Conservation (phyloP, 169 alveolate species). For the Babesia ovis region DNA sequence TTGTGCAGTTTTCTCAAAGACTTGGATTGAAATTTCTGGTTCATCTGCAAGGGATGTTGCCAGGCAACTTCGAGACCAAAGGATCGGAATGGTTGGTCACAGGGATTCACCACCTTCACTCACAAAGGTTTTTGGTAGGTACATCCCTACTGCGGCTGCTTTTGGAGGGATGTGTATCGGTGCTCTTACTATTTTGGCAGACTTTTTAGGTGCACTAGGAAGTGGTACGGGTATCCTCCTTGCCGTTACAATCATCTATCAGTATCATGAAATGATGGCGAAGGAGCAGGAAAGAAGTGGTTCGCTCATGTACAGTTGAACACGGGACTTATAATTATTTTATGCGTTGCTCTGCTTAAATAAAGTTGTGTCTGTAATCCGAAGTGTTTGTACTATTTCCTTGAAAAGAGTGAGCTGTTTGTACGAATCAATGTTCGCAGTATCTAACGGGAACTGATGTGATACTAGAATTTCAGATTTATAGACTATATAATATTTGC, state of each 20-base stretch:
- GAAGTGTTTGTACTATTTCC: constrained; percentile 15
- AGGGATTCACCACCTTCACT: constrained; percentile 82
- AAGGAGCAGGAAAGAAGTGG: constrained; percentile 94
- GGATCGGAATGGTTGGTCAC: constrained; percentile 84
- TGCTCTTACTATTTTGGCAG: constrained; percentile 97
- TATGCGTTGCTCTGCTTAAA: constrained; percentile 11
- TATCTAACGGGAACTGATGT: constrained; percentile 48
- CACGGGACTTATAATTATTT: background rate
- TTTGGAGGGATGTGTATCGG: constrained; percentile 99
- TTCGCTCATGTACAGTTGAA: constrained; percentile 72
- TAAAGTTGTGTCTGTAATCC: constrained; percentile 26
- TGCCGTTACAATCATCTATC: constrained; percentile 98
- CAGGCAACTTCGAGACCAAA: constrained; percentile 97
- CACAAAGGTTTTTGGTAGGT: constrained; percentile 81
- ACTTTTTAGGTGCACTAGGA: constrained; percentile 99
- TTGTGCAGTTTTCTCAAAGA: constrained; percentile 99
- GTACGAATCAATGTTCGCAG: background rate
- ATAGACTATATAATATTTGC: constrained; percentile 15
- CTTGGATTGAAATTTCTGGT: constrained; percentile 99
- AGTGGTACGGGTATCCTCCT: constrained; percentile 98
- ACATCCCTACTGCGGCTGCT: constrained; percentile 99
- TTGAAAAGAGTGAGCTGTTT: constrained; percentile 31
- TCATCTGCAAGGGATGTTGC: constrained; percentile 98
- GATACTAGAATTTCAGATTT: constrained; percentile 42
- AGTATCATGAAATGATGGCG: constrained; percentile 95